Conservation (phyloP, 2,329 filamentous ascomycete species). For the Nothomitra cinnamomea region DNA sequence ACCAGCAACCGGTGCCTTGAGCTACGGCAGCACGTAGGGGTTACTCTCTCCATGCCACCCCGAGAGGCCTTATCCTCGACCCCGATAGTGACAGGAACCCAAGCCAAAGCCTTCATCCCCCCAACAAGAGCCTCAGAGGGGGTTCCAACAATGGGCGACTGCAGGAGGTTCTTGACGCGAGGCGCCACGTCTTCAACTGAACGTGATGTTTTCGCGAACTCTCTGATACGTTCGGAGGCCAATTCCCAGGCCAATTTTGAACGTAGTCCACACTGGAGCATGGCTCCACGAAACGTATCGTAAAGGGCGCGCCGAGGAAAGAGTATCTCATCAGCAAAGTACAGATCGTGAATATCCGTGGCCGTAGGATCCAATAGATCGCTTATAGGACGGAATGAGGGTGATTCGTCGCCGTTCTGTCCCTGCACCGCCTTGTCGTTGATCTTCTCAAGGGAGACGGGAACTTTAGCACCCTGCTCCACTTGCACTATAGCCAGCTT, state of each 20-base stretch:
- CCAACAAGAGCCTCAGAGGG: not conserved
- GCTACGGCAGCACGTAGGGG: not conserved
- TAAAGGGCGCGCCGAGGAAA: not conserved
- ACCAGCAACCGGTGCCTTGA: not conserved
- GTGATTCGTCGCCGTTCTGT: not conserved
- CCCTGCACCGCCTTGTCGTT: no score
- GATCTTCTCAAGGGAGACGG: not conserved
- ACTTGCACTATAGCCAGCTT: not conserved
- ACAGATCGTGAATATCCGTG: not conserved
- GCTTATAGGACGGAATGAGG: not conserved
- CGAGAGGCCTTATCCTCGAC: no score
- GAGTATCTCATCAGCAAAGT: not conserved
- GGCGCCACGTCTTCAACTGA: not conserved
- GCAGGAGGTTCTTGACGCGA: not conserved
- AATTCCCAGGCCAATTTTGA: not conserved
- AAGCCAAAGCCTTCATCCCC: not conserved
- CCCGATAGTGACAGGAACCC: not conserved
- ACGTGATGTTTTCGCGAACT: not conserved
- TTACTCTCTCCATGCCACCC: not conserved
- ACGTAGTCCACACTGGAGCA: not conserved
- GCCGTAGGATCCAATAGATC: not conserved
- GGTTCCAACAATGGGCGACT: not conserved
- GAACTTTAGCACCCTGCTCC: not conserved
- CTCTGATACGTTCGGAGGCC: not conserved
- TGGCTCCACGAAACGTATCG: not conserved